Base-by-base conservation (phyloP, 2,329 filamentous ascomycete genomes). In the Diaporthe ilicicola region DNA sequence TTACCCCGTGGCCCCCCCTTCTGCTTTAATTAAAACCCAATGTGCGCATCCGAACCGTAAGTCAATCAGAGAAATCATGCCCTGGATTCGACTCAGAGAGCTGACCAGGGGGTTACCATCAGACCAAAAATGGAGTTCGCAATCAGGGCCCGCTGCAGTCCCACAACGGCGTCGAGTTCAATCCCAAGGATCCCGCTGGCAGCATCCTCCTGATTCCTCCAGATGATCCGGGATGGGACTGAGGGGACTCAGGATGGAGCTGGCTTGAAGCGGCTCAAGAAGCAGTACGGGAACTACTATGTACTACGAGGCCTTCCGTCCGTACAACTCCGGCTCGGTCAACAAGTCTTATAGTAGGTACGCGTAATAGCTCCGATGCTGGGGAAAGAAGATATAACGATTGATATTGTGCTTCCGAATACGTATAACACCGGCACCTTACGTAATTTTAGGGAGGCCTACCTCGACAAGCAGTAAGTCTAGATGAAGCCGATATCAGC, bases 311-410 rank as follows among this genome's bases (percentile, higher is more conserved):
- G 84, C 82, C 0, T 83, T 84, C n/a, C 79, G 85, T 42, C 81
- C 83, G 44, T 87, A 87, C 79, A 87, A 88, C 76, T 83, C 83
- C n/a, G 85, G 85, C 19, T 78, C 76, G 27, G 74, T 85, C 75
- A 71, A 77, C 48, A 72, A 64, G 59, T n/a, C n/a, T n/a, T n/a
- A n/a, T n/a, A 64, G 27, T 64, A 44, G 59, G 59, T 50, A 32
- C 59, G 59, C 6, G 59, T 50, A 19, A 64, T 64, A 44, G 59
- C 59, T 22, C 59, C 59, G 29, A 24, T 64, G 29, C 46, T 64
- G 13, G 42, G n/a, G 44, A 50, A 64, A 50, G 59, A 64, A 39
- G 15, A 50, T 4, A 64, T 64, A 10, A 64, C 59, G 3, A 64
- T 64, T 8, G 50, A 64, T 24, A 7, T 19, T 24, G 59, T 64